A percentile compares a stretch with the other conserved stretches of the same genome.
Conservation (phyloP, 257 asterid genomes). For the Primulina eburnea region DNA sequence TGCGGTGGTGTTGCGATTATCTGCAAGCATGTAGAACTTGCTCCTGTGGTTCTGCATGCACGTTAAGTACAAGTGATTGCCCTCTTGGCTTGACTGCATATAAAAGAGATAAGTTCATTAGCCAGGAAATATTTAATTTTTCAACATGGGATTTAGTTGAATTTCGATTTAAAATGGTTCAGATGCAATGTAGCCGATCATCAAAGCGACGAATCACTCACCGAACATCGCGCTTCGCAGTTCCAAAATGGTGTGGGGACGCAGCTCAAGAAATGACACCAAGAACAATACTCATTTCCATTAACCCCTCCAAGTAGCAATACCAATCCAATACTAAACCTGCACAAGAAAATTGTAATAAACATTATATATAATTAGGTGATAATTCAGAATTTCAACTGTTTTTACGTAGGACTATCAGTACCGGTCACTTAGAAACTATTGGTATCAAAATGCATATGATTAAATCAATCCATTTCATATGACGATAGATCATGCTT, state of each 20-base stretch:
- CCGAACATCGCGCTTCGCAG: constrained; percentile 75
- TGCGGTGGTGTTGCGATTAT: neutral
- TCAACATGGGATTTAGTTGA: neutral
- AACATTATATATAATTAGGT: no score
- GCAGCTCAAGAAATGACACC: constrained; percentile 90
- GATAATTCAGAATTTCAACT: neutral
- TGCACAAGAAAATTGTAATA: constrained; percentile 23
- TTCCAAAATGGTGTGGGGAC: constrained; percentile 82
- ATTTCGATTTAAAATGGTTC: no score
- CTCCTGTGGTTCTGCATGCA: neutral
- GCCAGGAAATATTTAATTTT: no score
- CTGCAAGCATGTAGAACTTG: neutral
- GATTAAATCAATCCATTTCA: neutral
- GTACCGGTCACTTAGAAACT: no score
- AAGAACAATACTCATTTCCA: constrained; percentile 76
- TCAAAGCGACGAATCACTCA: constrained; percentile 16
- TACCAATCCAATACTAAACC: constrained; percentile 44
- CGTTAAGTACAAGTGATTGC: neutral
- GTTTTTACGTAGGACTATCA: no score
- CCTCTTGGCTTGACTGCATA: neutral
- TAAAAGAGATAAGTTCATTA: no score
- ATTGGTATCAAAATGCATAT: no score
- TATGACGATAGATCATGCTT: neutral
- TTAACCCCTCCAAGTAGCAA: constrained; percentile 55
- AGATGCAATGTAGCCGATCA: neutral